Base-by-base conservation (phyloP, 2,329 filamentous ascomycete genomes). In the Aspergillus ibericus region DNA sequence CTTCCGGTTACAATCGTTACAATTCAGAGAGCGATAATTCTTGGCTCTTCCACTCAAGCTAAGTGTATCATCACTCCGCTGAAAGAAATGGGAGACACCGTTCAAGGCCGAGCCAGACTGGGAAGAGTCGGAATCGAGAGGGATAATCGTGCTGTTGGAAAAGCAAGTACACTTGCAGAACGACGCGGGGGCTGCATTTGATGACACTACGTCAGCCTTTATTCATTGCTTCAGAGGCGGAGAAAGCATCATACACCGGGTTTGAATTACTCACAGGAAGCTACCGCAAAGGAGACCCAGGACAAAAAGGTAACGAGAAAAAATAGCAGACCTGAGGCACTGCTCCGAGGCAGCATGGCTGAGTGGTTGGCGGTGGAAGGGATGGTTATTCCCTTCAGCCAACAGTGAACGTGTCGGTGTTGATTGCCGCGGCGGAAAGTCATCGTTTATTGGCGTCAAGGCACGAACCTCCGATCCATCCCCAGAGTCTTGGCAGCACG, bases 101-200 rank as follows among this genome's bases (percentile, higher is more conserved):
- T 68, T 56, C 29, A 65, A 54, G 12, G 66, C 62, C 16, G 60
- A 59, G 5, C 13, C 12, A 10, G 66, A 62, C 44, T 68, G 62
- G 16, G 67, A 63, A 32, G 70, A 70, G 34, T 59, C 58, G 8
- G 80, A 78, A 61, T 85, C 81, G 58, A 89, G 82, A 16, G 85
- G 83, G 63, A 89, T 88, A 53, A 89, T 88, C 55, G 85, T 88
- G 75, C 82, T 86, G 70, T 89, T 88, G 52, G 81, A 81, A 75
- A 85, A 85, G 73, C 87, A 89, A 57, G 85, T 88, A 72, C 87
- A 89, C 83, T 89, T 89, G 82, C 87, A 89, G 75, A 88, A 89
- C 59, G 85, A 87, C 15, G 85, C 84, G 12, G 76, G 76, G 9
- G 70, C 76, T 78, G 52, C n/a, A 48, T 27, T 18, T 40, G 48